Conservation (phyloP, 768 basidiomycete genomes). For the Phaeotremella fagi region DNA sequence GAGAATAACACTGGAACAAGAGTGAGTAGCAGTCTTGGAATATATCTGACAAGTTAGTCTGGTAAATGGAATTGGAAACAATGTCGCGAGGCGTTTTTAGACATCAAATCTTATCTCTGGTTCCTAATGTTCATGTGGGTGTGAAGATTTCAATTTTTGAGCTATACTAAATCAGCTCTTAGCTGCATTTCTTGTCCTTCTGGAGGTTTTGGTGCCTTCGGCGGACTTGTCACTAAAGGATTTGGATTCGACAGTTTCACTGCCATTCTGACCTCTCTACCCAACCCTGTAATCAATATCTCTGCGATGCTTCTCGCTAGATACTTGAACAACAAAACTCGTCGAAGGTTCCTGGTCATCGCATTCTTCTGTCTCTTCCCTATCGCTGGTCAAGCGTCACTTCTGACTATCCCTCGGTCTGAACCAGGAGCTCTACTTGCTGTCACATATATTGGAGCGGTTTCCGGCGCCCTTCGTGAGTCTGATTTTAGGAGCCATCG, state of each 20-base stretch:
- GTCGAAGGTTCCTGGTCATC: conserved; percentile 6
- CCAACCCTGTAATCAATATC: conserved; percentile 6
- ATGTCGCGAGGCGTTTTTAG: conserved; percentile 17
- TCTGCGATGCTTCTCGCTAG: conserved; percentile 1
- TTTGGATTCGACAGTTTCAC: conserved; percentile 8
- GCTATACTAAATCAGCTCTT: too few species aligned
- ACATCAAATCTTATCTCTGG: conserved; percentile 27
- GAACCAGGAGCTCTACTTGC: background rate
- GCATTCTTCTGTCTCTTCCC: conserved; percentile 2
- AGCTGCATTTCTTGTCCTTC: background rate
- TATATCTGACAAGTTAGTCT: background rate
- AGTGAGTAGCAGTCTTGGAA: background rate
- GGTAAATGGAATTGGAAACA: conserved; percentile 25
- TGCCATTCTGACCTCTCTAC: conserved; percentile 5
- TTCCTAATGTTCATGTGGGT: conserved; percentile 13
- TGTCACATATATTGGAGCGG: background rate
- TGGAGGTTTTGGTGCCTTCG: background rate
- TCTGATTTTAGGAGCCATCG: too few species aligned
- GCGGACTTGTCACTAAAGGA: conserved; percentile 18
- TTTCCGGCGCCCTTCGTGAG: background rate
- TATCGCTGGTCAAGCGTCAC: conserved; percentile 11
- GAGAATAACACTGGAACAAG: conserved; percentile 36
- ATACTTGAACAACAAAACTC: conserved; percentile 11
- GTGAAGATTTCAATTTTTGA: too few species aligned
- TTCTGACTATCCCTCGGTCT: conserved; percentile 8